These are phyloP conservation scores for Amanita exitialis DNA, from an alignment of 768 basidiomycete genomes.

Conservation along the genomic window DNA sequence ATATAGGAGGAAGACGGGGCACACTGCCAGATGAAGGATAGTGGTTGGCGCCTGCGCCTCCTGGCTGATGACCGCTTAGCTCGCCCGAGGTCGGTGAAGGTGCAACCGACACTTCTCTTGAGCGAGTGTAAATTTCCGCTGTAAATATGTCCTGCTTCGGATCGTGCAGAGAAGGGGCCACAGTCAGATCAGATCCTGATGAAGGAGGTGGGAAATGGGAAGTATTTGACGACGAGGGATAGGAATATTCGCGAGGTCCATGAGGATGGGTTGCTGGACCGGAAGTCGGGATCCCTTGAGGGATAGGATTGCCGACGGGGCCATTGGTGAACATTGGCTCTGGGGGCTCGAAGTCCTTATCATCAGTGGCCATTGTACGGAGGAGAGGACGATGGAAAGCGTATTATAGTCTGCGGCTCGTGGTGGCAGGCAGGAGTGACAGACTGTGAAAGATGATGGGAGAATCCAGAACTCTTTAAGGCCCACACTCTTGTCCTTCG, in stretches of 20 bases:
- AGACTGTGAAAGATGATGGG: conserved; percentile 18
- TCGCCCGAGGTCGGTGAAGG: conserved; percentile 24
- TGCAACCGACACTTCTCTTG: conserved; percentile 24
- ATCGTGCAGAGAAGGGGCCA: conserved; percentile 15
- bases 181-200: conserved; percentile 12
- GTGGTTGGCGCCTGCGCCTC: conserved; percentile 44
- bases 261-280: conserved; percentile 34
- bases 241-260: conserved; percentile 30
- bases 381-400: conserved; percentile 12
- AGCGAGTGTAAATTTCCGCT: conserved; percentile 44
- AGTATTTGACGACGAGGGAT: conserved; percentile 29
- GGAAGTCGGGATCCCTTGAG: conserved; percentile 32
- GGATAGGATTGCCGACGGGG: conserved; percentile 26
- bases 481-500: conserved; percentile 3
- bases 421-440: conserved; percentile 15
- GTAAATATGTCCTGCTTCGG: conserved; percentile 38
- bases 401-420: conserved; percentile 16
- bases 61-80: conserved; percentile 11
- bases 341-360: conserved; percentile 5
- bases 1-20: conserved; percentile 65
- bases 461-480: conserved; percentile 13
- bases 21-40: conserved; percentile 43
- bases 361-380: conserved; percentile 24
- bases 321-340: conserved; percentile 26
- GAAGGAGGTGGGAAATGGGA: conserved; percentile 25